phyloP scores from a whole-genome alignment of 441 rosid species.

The Gossypium trilobum region DNA sequence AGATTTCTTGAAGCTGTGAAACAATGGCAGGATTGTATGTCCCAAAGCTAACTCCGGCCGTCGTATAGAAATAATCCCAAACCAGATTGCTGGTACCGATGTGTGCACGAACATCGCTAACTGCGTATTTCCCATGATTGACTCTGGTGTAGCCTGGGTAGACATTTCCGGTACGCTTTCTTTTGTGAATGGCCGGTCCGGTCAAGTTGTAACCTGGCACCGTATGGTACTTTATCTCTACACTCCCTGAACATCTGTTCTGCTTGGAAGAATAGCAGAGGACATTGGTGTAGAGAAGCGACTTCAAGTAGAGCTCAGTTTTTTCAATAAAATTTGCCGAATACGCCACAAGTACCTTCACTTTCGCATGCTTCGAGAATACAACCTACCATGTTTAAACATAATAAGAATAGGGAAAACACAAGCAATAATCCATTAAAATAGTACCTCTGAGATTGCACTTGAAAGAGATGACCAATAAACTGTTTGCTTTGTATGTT shows the following conservation, averaged over 20 bases:
- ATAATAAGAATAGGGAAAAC: background rate
- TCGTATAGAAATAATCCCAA: constrained; percentile 84
- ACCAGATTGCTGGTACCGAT: constrained; percentile 72
- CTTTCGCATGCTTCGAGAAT: constrained; percentile 75
- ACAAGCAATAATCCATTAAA: background rate
- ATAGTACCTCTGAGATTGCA: constrained; percentile 62
- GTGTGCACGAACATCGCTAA: constrained; percentile 60
- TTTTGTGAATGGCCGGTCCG: constrained; percentile 51
- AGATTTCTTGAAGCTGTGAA: constrained; percentile 59
- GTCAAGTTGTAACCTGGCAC: constrained; percentile 76
- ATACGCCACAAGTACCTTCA: constrained; percentile 72
- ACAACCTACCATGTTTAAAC: constrained; percentile 39
- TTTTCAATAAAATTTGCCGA: constrained; percentile 67
- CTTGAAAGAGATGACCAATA: constrained; percentile 74
- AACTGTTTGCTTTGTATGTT: constrained; percentile 39
- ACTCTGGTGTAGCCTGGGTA: constrained; percentile 65
- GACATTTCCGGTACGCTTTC: constrained; percentile 43
- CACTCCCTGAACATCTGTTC: constrained; percentile 59
- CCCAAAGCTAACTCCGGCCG: constrained; percentile 80
- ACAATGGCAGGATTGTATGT: constrained; percentile 54
- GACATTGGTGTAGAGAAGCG: constrained; percentile 56
- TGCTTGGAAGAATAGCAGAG: constrained; percentile 59
- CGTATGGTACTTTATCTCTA: constrained; percentile 59
- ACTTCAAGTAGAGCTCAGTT: constrained; percentile 59
- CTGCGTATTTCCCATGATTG: constrained; percentile 76